Evolutionary conservation across 2,329 filamentous ascomycete genomes (phyloP).

Genomic region (Colletotrichum acutatum): DNA sequence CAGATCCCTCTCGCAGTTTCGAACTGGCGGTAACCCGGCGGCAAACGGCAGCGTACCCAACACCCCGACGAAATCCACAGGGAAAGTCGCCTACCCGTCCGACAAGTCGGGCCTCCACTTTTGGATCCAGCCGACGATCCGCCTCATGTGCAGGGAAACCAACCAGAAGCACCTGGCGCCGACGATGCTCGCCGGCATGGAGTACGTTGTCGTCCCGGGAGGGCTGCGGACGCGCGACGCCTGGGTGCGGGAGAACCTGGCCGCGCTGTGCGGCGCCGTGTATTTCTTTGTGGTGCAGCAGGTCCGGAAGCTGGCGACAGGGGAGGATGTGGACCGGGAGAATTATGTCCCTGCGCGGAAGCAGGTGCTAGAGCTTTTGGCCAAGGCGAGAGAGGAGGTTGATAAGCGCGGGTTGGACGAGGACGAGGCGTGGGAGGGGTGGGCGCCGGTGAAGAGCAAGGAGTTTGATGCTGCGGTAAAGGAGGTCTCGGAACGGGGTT

Average conservation of each 20-base stretch:
- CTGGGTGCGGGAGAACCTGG: constrained; percentile 60
- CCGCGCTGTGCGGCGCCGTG: constrained; percentile 68
- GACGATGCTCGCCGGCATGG: constrained; percentile 80
- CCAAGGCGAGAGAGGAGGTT: constrained; percentile 45
- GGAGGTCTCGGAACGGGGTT: constrained; percentile 65
- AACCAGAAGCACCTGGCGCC: constrained; percentile 72
- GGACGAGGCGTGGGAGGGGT: constrained; percentile 64
- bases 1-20: constrained; percentile 54
- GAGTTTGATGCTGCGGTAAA: constrained; percentile 73
- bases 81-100: constrained; percentile 41
- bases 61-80: constrained; percentile 54
- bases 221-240: constrained; percentile 58
- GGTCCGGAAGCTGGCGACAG: constrained; percentile 53
- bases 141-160: constrained; percentile 72
- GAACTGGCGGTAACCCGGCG: constrained; percentile 46
- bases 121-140: constrained; percentile 78
- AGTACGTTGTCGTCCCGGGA: constrained; percentile 60
- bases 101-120: constrained; percentile 57
- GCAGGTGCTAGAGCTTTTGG: constrained; percentile 52
- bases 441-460: constrained; percentile 57
- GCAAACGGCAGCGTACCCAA: constrained; percentile 34
- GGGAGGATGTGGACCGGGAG: constrained; percentile 51
- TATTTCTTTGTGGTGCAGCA: constrained; percentile 69
- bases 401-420: constrained; percentile 52
- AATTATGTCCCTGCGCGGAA: constrained; percentile 58